phyloP scores from a whole-genome alignment of 768 basidiomycete genomes.

The Boletus patriciae region DNA sequence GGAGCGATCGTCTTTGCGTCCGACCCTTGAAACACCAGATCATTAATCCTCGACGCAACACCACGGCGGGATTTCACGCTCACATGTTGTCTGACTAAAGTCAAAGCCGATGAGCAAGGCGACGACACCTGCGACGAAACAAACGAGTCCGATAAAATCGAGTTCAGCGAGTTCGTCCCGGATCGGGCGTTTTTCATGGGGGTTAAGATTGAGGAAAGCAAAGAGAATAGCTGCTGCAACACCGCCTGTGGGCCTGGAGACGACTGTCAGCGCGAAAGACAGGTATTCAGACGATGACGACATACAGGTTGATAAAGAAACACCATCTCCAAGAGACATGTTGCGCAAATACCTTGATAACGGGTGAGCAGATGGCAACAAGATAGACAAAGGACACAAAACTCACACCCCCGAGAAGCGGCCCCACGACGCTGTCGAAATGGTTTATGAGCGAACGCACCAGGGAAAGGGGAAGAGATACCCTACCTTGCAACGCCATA shows the following conservation, averaged over 20 bases:
- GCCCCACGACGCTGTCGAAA: constrained; percentile 60
- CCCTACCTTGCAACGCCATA: constrained; percentile 65
- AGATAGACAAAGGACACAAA: neutral
- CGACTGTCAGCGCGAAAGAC: neutral
- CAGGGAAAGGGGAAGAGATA: neutral
- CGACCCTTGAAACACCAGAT: constrained; percentile 45
- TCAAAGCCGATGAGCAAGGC: constrained; percentile 73
- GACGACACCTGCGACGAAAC: constrained; percentile 66
- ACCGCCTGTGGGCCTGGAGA: constrained; percentile 69
- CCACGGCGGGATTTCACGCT: constrained; percentile 22
- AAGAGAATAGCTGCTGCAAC: constrained; percentile 61
- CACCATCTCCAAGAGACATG: constrained; percentile 85
- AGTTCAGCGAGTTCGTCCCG: constrained; percentile 62
- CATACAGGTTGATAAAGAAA: constrained; percentile 75
- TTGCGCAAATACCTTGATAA: constrained; percentile 58
- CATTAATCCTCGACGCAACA: neutral
- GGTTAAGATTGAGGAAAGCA: constrained; percentile 78
- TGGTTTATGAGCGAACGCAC: neutral
- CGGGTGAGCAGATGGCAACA: constrained; percentile 1
- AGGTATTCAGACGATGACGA: neutral
- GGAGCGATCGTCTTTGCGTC: constrained; percentile 59
- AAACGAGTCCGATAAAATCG: constrained; percentile 66
- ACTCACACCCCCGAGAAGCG: constrained; percentile 78
- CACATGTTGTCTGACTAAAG: constrained; percentile 65
- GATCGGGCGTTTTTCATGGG: constrained; percentile 58